Evolutionary conservation across 305 asterid species (phyloP).

Genomic region (Rubia occidens): DNA sequence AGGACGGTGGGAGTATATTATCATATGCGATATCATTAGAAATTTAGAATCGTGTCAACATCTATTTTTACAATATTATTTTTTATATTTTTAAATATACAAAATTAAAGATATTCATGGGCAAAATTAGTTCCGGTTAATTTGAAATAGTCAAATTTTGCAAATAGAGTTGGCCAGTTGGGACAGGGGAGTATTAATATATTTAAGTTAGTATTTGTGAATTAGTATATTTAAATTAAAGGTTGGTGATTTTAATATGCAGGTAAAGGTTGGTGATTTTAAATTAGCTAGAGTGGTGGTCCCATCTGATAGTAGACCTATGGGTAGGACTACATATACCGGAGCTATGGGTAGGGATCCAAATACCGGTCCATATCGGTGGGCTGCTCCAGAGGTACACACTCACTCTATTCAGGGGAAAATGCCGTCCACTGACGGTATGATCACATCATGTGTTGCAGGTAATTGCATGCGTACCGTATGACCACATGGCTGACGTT

Average conservation of each 20-base stretch:
- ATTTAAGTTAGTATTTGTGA: too few relatives aligned
- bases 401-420: background rate
- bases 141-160: too few relatives aligned
- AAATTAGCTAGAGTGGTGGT: slow-evolving; percentile 41
- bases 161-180: too few relatives aligned
- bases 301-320: background rate
- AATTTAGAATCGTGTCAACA: too few relatives aligned
- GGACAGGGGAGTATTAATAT: too few relatives aligned
- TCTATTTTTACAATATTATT: too few relatives aligned
- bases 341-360: slow-evolving; percentile 34
- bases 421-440: fast-evolving
- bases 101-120: too few relatives aligned
- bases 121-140: too few relatives aligned
- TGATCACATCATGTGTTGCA: slow-evolving; percentile 12
- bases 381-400: slow-evolving; percentile 47
- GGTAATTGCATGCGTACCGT: slow-evolving; percentile 36
- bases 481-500: slow-evolving; percentile 39
- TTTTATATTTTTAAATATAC: too few relatives aligned
- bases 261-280: slow-evolving; percentile 44
- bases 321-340: too few relatives aligned
- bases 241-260: slow-evolving; percentile 4
- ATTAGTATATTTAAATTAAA: background rate
- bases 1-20: too few relatives aligned
- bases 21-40: too few relatives aligned
- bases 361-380: slow-evolving; percentile 39